Percentiles rank a stretch among this genome's conserved stretches.
Evolutionary conservation across 176 grass and related monocot genomes (phyloP).

Genomic region (Cenchrus purpureus): DNA sequence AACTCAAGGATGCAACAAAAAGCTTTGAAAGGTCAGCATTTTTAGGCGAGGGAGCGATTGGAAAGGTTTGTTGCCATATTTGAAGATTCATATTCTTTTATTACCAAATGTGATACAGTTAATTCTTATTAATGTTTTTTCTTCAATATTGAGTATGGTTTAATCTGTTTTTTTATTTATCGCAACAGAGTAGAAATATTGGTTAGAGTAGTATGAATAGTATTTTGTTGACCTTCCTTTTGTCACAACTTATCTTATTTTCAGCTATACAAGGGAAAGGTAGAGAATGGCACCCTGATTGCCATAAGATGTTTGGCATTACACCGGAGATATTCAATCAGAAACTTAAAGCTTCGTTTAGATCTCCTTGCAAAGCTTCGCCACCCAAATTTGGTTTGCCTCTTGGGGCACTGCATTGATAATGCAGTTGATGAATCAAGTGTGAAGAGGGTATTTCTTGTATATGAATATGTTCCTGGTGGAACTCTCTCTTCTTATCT

Average conservation of each 20-base stretch:
- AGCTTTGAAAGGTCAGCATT: constrained; percentile 70
- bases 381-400: constrained; percentile 87
- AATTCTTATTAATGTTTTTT: neutral
- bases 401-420: constrained; percentile 93
- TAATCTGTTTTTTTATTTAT: neutral
- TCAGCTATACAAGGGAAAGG: constrained; percentile 93
- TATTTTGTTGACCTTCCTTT: neutral
- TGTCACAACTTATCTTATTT: constrained; percentile 42
- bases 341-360: constrained; percentile 94
- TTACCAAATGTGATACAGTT: neutral
- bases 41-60: constrained; percentile 94
- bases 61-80: constrained; percentile 67
- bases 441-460: constrained; percentile 88
- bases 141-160: constrained; percentile 2
- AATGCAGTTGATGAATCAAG: constrained; percentile 63
- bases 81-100: neutral
- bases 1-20: constrained; percentile 92
- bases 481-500: constrained; percentile 69
- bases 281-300: constrained; percentile 83
- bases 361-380: constrained; percentile 95
- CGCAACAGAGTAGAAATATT: neutral
- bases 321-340: constrained; percentile 83
- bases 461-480: constrained; percentile 84
- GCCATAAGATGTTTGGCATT: constrained; percentile 91
- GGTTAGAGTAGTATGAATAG: neutral